Conservation (phyloP, 2,329 filamentous ascomycete genomes). For the Acephala macrosclerotiorum region DNA sequence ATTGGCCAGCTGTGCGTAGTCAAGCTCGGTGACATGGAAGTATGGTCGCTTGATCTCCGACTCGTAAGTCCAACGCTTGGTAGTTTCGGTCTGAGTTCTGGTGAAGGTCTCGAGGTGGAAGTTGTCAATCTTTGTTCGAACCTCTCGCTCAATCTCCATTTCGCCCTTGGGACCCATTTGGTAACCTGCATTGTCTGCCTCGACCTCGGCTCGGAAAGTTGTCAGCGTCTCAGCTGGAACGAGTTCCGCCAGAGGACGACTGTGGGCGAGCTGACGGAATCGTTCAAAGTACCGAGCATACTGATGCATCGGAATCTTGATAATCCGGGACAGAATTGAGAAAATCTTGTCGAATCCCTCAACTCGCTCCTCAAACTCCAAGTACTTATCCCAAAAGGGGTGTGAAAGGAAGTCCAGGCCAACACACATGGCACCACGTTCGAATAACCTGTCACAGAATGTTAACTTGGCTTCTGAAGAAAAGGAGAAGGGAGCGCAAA, state of each 20-base stretch:
- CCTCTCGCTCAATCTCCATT: slow-evolving; percentile 81
- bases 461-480: slow-evolving; percentile 34
- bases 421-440: slow-evolving; percentile 83
- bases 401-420: slow-evolving; percentile 94
- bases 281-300: slow-evolving; percentile 95
- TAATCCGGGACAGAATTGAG: slow-evolving; percentile 80
- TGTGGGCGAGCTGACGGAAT: slow-evolving; percentile 79
- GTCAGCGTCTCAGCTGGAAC: slow-evolving; percentile 72
- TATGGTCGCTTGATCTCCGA: slow-evolving; percentile 95
- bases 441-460: slow-evolving; percentile 74
- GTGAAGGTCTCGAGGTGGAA: slow-evolving; percentile 84
- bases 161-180: slow-evolving; percentile 67
- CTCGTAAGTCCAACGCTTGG: slow-evolving; percentile 93
- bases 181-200: slow-evolving; percentile 64
- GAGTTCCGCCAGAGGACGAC: slow-evolving; percentile 75
- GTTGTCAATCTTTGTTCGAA: slow-evolving; percentile 80
- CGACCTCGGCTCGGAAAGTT: slow-evolving; percentile 75
- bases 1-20: slow-evolving; percentile 82
- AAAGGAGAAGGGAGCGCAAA: slow-evolving; percentile 37
- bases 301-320: slow-evolving; percentile 93
- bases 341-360: slow-evolving; percentile 88
- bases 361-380: slow-evolving; percentile 93
- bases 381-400: slow-evolving; percentile 98
- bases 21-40: slow-evolving; percentile 94
- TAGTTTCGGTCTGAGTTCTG: slow-evolving; percentile 84